Evolutionary conservation across 2,329 filamentous ascomycete species (phyloP), one percentile per base, ranked within the genome.

Genomic region (Metarhizium anisopliae): DNA sequence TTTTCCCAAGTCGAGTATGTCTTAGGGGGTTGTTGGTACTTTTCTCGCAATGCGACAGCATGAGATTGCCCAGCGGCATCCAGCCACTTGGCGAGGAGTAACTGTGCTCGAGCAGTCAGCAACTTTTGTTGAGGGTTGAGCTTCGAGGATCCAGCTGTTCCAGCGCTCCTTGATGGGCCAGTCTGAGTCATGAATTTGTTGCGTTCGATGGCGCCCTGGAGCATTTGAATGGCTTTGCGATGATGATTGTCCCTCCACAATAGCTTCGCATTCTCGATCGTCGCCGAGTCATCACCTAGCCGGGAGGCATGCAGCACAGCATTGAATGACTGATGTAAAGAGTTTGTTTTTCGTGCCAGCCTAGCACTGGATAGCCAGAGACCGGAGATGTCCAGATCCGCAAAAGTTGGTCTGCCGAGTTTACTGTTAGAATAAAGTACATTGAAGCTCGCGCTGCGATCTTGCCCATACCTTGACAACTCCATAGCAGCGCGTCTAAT

Each of bases 21-120:
- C 66, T 81, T 85, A n/a, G 88, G 83, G 1, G 92, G 92, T 61
- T 87, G 82, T 59, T 91, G 86, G 64, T 96, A 99, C 66, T 90
- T 89, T 54, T 85, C 80, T 50, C 90, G 84, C 60, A 97, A 80
- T 4, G 89, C 84, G 49, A 84, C 81, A 4, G 90, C 89, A 64
- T 95, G 89, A 2, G 91, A 96, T 69, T 97, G 93, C 5, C 94
- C 94, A n/a, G 93, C 89, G 55, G 82, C 86, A 66, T 97, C 95
- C 32, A 96, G 85, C 95, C 95, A 99, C 68, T 96, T 97, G 13
- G 94, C 94, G 30, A 96, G 82, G 40, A 97, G 78, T 8, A 99
- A 78, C 66, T 95, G 86, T 29, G 94, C 92, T 68, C 90, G 80
- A 6, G 85, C 86, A n/a, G 82, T 83, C 49, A 90, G 72, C 42